A percentile compares a stretch with the other conserved stretches of the same genome.
Conservation (phyloP, 2,329 filamentous ascomycete species). For the Talaromyces rugulosus region DNA sequence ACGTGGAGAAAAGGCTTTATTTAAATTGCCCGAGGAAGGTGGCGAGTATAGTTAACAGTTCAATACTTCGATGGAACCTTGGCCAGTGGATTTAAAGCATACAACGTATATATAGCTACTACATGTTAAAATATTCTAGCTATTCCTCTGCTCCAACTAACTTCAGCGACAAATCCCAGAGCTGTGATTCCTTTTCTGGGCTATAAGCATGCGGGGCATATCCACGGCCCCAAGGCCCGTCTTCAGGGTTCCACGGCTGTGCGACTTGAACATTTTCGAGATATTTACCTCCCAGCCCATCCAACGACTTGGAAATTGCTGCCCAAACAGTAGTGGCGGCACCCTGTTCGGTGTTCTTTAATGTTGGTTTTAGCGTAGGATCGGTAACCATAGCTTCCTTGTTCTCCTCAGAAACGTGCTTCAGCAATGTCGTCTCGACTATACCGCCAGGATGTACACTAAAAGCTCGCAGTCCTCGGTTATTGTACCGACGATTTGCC, state of each 20-base stretch:
- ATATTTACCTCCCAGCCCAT: conserved; percentile 31
- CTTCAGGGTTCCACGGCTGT: conserved; percentile 13
- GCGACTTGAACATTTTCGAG: conserved; percentile 25
- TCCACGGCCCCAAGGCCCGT: conserved; percentile 8
- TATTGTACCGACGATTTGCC: conserved; percentile 3
- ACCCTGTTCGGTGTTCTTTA: conserved; percentile 8
- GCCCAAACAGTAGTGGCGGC: conserved; percentile 35
- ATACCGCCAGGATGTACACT: conserved; percentile 8
- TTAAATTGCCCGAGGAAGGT: not conserved
- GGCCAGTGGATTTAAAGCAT: not conserved
- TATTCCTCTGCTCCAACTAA: conserved; percentile 5
- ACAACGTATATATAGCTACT: not conserved
- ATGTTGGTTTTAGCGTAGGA: not conserved
- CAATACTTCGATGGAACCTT: not conserved
- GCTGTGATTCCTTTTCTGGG: not conserved
- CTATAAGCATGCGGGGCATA: conserved; percentile 18
- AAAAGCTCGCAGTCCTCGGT: conserved; percentile 1
- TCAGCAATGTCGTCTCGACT: not conserved
- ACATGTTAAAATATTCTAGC: not conserved
- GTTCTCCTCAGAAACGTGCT: conserved; percentile 1
- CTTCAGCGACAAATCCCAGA: conserved; percentile 10
- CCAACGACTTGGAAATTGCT: conserved; percentile 28
- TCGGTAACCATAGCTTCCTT: not conserved
- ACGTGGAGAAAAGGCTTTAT: conserved; percentile 21
- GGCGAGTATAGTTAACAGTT: not conserved